Base-by-base conservation (phyloP, 1,139 yeast genomes). In the Saccharomyces hybrid region DNA sequence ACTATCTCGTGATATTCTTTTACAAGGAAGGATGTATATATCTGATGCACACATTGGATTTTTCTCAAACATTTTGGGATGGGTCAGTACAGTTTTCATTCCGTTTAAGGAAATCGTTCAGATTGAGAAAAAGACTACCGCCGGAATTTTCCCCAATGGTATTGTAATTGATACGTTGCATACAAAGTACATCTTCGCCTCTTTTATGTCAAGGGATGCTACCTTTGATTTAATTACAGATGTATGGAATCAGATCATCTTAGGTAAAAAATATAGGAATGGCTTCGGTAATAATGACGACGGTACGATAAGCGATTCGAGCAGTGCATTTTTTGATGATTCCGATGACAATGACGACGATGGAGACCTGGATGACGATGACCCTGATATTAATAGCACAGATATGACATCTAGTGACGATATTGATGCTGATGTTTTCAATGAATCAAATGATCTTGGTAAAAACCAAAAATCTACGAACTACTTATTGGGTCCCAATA, bases 141-240 rank as follows among this genome's bases (percentile, higher is more conserved):
- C 90, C 0, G 86, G 82, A 2, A 73, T 86, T 26, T 84, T 86
- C 58, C 91, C 90, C 11, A 86, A 86, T 66, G 90, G 89, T 2
- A 82, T 87, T 67, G 80, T 83, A 41, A 78, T 87, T 34, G 78
- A 83, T 56, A 86, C 93, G 0, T 72, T 86, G 55, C 89, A 86
- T 63, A 85, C 84, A 52, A 83, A 81, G 61, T 84, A 83, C 63
- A 77, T 81, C 0, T 86, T 87, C 75, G 93, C 93, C 0, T 82
- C 89, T 0, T 83, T 87, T 58, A 73, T 86, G 38, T 75, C 83
- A 6, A 76, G 95, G 66, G 95, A 86, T 66, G 59, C 82, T 0
- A 78, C 87, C 0, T 86, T 83, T 67, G 82, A 79, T 51, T 67
- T 81, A 48, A 78, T 87, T 48, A 77, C 83, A 7, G 79, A 76